phyloP scores from a whole-genome alignment of 2,329 filamentous ascomycete genomes.

The Verticillium zaregamsianum region DNA sequence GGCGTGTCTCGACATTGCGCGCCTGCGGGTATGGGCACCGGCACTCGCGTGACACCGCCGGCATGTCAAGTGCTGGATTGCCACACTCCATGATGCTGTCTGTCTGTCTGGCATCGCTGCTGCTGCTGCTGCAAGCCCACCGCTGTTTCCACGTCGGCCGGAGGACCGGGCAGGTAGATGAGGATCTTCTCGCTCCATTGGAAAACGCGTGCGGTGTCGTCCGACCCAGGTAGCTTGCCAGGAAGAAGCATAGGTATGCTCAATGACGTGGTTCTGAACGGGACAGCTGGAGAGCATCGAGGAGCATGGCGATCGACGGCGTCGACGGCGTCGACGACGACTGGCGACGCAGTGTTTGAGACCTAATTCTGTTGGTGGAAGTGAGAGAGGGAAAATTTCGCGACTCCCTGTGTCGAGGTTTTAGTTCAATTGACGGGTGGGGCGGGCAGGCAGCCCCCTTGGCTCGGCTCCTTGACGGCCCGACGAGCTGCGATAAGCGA shows the following conservation, averaged over 20 bases:
- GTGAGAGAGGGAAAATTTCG: neutral
- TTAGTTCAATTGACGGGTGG: neutral
- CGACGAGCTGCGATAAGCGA: neutral
- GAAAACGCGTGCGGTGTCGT: neutral
- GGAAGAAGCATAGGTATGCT: neutral
- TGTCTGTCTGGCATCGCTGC: neutral
- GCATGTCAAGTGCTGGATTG: neutral
- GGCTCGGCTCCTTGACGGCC: neutral
- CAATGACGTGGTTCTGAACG: neutral
- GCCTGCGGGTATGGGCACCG: neutral
- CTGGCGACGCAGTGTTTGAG: neutral
- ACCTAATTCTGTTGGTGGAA: neutral
- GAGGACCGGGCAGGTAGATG: neutral
- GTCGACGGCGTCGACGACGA: neutral
- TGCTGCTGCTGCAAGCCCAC: neutral
- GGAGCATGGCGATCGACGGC: neutral
- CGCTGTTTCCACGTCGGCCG: neutral
- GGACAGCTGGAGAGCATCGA: neutral
- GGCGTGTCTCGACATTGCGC: neutral
- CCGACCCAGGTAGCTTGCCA: neutral
- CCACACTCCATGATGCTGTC: neutral
- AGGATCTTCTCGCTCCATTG: neutral
- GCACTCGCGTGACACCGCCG: neutral
- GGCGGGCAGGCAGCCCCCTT: neutral
- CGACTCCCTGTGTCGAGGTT: constrained; percentile 1